These are phyloP conservation scores for Hamiltosporidium magnivora DNA, from an alignment of 371 early-diverging fungal genomes.

Conservation along the genomic window DNA sequence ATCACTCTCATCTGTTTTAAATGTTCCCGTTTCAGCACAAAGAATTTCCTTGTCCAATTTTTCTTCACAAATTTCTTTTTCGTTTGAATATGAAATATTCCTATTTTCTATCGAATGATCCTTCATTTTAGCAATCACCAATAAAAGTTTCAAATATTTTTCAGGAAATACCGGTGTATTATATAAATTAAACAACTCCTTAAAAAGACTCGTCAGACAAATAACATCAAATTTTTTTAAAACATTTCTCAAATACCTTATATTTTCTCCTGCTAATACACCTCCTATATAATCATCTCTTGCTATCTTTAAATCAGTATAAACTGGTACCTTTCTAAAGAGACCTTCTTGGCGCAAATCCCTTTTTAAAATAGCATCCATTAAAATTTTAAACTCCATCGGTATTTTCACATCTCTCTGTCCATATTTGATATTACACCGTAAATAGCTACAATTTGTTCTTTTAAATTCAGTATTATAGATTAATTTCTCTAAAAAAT, in stretches of 20 bases:
- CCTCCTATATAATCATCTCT: slow-evolving; percentile 15
- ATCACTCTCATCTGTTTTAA: slow-evolving; percentile 1
- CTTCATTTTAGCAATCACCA: slow-evolving; percentile 12
- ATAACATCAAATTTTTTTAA: slow-evolving; percentile 25
- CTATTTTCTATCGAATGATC: no score
- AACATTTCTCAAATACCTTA: slow-evolving; percentile 14
- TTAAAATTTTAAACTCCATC: slow-evolving; percentile 22
- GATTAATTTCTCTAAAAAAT: no score
- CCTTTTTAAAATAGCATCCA: slow-evolving; percentile 23
- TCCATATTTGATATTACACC: slow-evolving; percentile 14
- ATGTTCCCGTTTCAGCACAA: no score
- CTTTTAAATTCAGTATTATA: no score
- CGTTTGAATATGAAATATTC: no score
- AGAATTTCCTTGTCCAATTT: no score
- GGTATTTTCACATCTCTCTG: slow-evolving; percentile 16
- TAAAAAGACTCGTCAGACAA: slow-evolving; percentile 25
- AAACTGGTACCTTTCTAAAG: slow-evolving; percentile 22
- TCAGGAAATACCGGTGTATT: slow-evolving; percentile 29
- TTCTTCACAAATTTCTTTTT: no score
- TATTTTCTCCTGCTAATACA: slow-evolving; percentile 2
- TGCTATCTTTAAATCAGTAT: slow-evolving; percentile 12
- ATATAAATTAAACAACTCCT: slow-evolving; percentile 27
- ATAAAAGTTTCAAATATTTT: slow-evolving; percentile 11
- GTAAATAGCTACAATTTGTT: background rate
- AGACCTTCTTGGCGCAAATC: slow-evolving; percentile 27